phyloP scores from a whole-genome alignment of 2,329 filamentous ascomycete species.

The Paracamarosporium sp. region DNA sequence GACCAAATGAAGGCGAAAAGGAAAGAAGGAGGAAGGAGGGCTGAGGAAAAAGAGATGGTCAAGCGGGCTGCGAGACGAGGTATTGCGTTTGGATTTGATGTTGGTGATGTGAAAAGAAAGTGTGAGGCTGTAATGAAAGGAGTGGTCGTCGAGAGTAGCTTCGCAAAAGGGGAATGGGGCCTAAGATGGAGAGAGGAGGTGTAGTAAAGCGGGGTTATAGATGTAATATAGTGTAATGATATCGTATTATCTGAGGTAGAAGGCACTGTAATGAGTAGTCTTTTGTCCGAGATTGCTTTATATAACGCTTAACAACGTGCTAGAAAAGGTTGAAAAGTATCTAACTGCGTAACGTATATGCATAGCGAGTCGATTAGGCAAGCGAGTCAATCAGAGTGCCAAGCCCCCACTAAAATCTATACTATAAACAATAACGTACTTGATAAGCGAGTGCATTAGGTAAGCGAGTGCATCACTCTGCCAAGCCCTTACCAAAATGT shows the following conservation, averaged over 20 bases:
- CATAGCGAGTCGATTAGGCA: too few relatives aligned
- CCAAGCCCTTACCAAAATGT: too few relatives aligned
- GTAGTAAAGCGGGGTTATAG: not conserved
- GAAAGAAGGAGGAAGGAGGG: slow-evolving; percentile 56
- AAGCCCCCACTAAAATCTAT: too few relatives aligned
- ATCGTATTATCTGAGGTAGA: not conserved
- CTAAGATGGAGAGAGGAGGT: slow-evolving; percentile 61
- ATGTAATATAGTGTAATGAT: too few relatives aligned
- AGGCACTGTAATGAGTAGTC: not conserved
- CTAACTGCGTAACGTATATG: too few relatives aligned
- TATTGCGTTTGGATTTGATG: slow-evolving; percentile 61
- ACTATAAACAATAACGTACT: too few relatives aligned
- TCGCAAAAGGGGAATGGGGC: slow-evolving; percentile 67
- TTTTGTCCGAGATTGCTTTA: too few relatives aligned
- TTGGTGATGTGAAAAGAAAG: slow-evolving; percentile 46
- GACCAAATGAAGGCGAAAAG: slow-evolving; percentile 59
- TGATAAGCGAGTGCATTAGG: too few relatives aligned
- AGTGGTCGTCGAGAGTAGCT: slow-evolving; percentile 65
- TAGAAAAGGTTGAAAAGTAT: too few relatives aligned
- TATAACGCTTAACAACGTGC: too few relatives aligned
- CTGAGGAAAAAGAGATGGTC: slow-evolving; percentile 64
- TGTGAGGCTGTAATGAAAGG: slow-evolving; percentile 68
- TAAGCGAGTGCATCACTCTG: too few relatives aligned
- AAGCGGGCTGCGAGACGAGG: slow-evolving; percentile 68
- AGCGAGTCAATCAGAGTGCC: too few relatives aligned